phyloP scores from a whole-genome alignment of 1,284 basidiomycete species.

The Gomphus sp. region DNA sequence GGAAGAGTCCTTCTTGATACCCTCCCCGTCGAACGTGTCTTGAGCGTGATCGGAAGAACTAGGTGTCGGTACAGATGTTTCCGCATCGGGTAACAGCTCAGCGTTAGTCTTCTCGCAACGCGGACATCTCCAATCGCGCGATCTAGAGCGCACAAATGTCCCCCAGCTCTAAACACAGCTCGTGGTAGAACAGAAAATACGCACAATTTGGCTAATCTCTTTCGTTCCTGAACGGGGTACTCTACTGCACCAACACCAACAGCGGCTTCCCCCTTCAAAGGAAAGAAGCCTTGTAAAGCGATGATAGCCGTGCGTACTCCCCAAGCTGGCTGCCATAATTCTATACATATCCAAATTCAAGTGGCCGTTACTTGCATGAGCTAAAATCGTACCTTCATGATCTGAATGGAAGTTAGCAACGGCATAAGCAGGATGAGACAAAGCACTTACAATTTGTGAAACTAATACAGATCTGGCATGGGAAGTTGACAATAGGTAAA shows the following conservation, averaged over 20 bases:
- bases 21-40: neutral
- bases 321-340: slow-evolving; percentile 97
- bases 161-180: slow-evolving; percentile 10
- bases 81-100: slow-evolving; percentile 58
- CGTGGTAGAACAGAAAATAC: slow-evolving; percentile 19
- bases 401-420: slow-evolving; percentile 12
- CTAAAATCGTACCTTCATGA: slow-evolving; percentile 2
- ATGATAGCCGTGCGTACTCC: slow-evolving; percentile 94
- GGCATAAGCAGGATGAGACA: slow-evolving; percentile 1
- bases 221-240: slow-evolving; percentile 69
- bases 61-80: neutral
- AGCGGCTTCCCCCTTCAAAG: slow-evolving; percentile 82
- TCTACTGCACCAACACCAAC: slow-evolving; percentile 86
- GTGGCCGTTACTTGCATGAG: neutral
- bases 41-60: neutral
- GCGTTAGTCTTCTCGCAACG: slow-evolving; percentile 63
- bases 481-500: neutral
- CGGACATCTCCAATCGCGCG: slow-evolving; percentile 75
- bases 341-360: slow-evolving; percentile 58
- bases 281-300: slow-evolving; percentile 87
- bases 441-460: slow-evolving; percentile 70
- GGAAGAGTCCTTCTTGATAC: neutral
- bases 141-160: slow-evolving; percentile 34
- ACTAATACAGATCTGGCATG: slow-evolving; percentile 79
- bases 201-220: slow-evolving; percentile 71